Evolutionary conservation across 257 asterid genomes (phyloP).

Genomic region (Plectranthus barbatus): DNA sequence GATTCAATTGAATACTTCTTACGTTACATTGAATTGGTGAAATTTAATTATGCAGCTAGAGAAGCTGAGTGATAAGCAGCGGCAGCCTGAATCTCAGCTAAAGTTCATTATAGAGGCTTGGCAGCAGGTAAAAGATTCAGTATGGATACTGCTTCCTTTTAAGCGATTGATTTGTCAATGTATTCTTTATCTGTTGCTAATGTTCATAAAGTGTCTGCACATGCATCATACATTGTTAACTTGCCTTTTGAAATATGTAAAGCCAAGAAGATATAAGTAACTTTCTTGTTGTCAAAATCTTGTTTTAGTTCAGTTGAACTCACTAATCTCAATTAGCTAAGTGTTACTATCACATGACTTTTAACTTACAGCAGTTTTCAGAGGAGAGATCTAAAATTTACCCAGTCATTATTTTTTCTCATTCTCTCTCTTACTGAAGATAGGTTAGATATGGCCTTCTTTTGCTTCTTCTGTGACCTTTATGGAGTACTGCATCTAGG

Average conservation of each 20-base stretch:
- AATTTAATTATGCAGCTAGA: conserved; percentile 63
- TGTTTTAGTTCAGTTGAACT: background rate
- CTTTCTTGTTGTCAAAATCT: background rate
- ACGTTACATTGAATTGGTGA: background rate
- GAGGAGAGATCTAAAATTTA: background rate
- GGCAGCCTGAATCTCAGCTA: conserved; percentile 94
- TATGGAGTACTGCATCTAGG: background rate
- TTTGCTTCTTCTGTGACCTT: background rate
- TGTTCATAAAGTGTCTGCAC: background rate
- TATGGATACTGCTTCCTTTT: background rate
- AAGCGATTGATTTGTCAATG: background rate
- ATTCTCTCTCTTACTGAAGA: background rate
- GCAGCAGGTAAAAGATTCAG: conserved; percentile 59
- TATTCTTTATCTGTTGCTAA: background rate
- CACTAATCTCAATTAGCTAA: background rate
- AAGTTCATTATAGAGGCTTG: conserved; percentile 95
- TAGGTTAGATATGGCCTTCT: background rate
- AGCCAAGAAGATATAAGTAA: too few species aligned
- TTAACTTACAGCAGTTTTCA: background rate
- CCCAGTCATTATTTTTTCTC: background rate
- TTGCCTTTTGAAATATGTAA: too few species aligned
- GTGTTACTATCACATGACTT: background rate
- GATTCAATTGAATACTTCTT: background rate
- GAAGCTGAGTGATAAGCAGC: conserved; percentile 74
- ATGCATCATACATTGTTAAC: background rate